phyloP scores from a whole-genome alignment of 1,139 yeast species.

The Candida pseudoviswanathii region DNA sequence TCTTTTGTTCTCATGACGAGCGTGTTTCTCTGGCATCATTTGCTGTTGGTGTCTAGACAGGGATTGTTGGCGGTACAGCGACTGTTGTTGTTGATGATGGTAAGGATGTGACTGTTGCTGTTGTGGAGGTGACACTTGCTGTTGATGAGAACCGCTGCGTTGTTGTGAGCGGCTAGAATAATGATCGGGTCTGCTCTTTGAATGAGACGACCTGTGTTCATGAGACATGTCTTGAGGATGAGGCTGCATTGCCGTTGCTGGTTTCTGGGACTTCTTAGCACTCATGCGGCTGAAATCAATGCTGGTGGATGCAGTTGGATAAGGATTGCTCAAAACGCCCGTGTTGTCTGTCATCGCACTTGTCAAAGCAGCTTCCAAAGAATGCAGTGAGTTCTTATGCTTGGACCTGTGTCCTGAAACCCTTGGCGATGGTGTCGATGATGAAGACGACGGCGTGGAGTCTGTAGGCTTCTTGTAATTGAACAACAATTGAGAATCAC shows the following conservation, averaged over 20 bases:
- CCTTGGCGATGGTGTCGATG: neutral
- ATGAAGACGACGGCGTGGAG: neutral
- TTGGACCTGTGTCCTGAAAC: slow-evolving; percentile 6
- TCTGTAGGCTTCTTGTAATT: slow-evolving; percentile 26
- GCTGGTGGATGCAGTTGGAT: slow-evolving; percentile 11
- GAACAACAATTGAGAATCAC: slow-evolving; percentile 37
- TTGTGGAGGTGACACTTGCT: slow-evolving; percentile 7
- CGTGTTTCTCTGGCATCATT: slow-evolving; percentile 9
- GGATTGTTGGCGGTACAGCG: slow-evolving; percentile 10
- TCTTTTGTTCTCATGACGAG: slow-evolving; percentile 11
- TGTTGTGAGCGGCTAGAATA: neutral
- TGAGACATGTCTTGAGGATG: neutral
- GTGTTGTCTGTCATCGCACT: slow-evolving; percentile 5
- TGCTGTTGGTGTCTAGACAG: slow-evolving; percentile 7
- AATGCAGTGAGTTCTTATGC: slow-evolving; percentile 3
- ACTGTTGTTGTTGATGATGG: slow-evolving; percentile 10
- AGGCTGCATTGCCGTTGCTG: neutral
- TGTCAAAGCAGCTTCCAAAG: slow-evolving; percentile 5
- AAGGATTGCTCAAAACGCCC: slow-evolving; percentile 6
- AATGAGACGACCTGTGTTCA: slow-evolving; percentile 1
- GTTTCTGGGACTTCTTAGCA: slow-evolving; percentile 5
- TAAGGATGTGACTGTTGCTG: slow-evolving; percentile 6
- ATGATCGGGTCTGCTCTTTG: slow-evolving; percentile 4
- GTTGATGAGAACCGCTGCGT: neutral
- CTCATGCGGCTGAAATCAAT: slow-evolving; percentile 9